Base-by-base conservation (phyloP, 1,284 basidiomycete species). In the Grifola frondosa region DNA sequence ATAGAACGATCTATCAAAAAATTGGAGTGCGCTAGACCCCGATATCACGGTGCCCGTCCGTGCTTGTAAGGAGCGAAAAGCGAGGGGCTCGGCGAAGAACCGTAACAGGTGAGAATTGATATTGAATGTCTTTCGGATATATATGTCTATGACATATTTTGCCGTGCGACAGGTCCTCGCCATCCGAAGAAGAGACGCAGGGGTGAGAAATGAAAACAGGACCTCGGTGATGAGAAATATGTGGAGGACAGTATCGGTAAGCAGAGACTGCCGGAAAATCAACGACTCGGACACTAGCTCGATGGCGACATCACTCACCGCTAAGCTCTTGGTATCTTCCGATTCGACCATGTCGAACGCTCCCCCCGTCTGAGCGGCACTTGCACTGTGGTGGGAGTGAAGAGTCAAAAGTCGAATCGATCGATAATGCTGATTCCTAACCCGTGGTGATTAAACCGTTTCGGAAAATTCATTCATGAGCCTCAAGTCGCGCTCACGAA, bases 21-120 rank as follows among this genome's bases (percentile, higher is more conserved):
- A 74, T 49, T 78, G 75, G 6, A 78, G 65, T 1, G 70, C 76
- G 23, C 57, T 62, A 0, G 76, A 78, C 12, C 77, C 77, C 1
- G 76, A 77, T 17, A 79, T 65, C 11, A 79, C 47, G 0, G 68
- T 65, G 19, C 66, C 65, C 0, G 73, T 76, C 26, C 51, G 47
- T 1, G 64, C 67, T 55, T 77, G 75, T 6, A 78, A 56, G 22
- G 50, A 57, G 13, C 76, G 69, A 46, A 78, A 76, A 11, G 58
- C 59, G 37, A 49, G 44, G 22, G 46, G 50, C 19, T 54, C 39
- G 15, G 33, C 20, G 49, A 67, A 63, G 42, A 63, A 69, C 2
- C 53, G 60, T 1, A 24, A 21, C 5, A 69, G 59, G 9, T 44
- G 49, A 11, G 38, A 34, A 29, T 61, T 52, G 37, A 61, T 47